phyloP scores from a whole-genome alignment of 2,329 filamentous ascomycete genomes.

The Monilinia laxa region DNA sequence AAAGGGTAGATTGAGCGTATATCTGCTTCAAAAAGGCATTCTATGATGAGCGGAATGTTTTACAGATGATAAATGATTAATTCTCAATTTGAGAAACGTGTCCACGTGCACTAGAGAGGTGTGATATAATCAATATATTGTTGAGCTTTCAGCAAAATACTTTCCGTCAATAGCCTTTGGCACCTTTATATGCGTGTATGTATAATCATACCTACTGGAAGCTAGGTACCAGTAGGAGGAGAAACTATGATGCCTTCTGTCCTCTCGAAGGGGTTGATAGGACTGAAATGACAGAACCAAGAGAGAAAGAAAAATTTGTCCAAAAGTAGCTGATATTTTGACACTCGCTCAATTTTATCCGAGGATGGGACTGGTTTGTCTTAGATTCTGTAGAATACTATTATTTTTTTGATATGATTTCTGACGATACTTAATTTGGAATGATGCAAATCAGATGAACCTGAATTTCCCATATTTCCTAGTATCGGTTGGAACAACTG shows the following conservation, averaged over 20 bases:
- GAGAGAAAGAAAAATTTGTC: too few species aligned
- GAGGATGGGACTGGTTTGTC: background rate
- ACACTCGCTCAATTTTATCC: background rate
- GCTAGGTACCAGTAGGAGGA: background rate
- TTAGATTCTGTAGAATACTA: background rate
- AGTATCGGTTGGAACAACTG: too few species aligned
- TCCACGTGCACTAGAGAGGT: background rate
- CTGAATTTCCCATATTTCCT: too few species aligned
- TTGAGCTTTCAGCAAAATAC: background rate
- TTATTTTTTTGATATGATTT: background rate
- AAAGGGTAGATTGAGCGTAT: background rate
- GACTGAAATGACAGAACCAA: background rate
- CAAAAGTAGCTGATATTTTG: background rate
- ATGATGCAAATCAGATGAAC: background rate
- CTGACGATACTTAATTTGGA: background rate
- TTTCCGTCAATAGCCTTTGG: too few species aligned
- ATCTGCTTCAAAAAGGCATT: background rate
- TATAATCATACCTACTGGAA: background rate
- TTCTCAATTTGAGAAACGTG: background rate
- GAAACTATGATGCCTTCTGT: background rate
- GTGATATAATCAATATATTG: background rate
- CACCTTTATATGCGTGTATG: background rate
- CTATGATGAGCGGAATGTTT: too few species aligned
- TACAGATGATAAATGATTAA: background rate
- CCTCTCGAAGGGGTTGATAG: background rate